Evolutionary conservation across 1,284 basidiomycete genomes (phyloP), one percentile per base, ranked within the genome.

Genomic region (Ceratobasidium sp.): DNA sequence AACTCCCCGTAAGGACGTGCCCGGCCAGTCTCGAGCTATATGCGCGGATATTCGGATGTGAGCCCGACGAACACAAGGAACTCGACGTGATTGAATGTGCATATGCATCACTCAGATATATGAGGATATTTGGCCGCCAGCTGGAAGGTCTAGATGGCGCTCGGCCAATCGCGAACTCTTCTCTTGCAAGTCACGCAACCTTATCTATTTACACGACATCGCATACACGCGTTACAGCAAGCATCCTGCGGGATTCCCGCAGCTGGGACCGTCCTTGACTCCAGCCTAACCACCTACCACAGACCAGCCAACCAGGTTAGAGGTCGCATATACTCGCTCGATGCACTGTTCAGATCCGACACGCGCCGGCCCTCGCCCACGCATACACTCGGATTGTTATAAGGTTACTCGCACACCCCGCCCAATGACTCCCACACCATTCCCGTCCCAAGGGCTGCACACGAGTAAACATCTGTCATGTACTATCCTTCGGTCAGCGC

Each of bases 321-420:
- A 79, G 96, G 96, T 16, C 89, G 97, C 72, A 98, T 94, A 0
- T 98, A 98, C 76, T 97, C 94, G 6, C 84, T 99, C 25, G 91
- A 96, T 73, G 95, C 95, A 0, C 82, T 99, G 0, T 86, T 98
- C 8, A 93, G 93, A 42, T 84, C 89, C 29, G 87, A 27, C 30
- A 52, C 59, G 4, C 59, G 59, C 1, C 25, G 46, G 1, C 47
- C 59, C 47, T 49, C 33, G n/a, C 42, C 60, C 25, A 74, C 78
- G 3, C 68, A 74, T 29, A 75, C 75, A 25, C 73, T 72, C 13
- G 82, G 81, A 8, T 79, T 81, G 29, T 79, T 83, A 16, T 76
- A 80, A 23, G 79, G 80, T 27, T 76, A 80, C 1, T 47, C 59
- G 11, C 47, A 41, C 3, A 62, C 59, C 19, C 59, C 59, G 7